These are phyloP conservation scores for Buddleja alternifolia DNA, from an alignment of 257 asterid species.

Conservation along the genomic window DNA sequence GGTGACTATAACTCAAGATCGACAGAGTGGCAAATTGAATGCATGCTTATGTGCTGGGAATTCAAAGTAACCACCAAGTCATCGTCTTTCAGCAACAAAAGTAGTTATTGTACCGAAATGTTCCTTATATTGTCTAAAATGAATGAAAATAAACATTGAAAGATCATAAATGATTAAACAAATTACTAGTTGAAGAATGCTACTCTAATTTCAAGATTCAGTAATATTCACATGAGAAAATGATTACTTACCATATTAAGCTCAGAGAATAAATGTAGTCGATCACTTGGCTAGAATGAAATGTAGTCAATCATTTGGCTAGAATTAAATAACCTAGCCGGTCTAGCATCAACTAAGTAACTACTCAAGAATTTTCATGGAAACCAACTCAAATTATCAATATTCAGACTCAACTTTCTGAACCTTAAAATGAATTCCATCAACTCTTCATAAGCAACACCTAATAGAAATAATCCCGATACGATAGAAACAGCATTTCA, in stretches of 20 bases:
- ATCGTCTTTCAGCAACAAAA: conserved; percentile 4
- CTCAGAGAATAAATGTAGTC: neutral
- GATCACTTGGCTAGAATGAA: too few relatives aligned
- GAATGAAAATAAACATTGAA: neutral
- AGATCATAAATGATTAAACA: neutral
- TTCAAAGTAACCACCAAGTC: conserved; percentile 12
- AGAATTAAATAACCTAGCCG: neutral
- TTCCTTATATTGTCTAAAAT: too few relatives aligned
- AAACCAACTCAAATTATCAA: neutral
- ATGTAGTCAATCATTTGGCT: neutral
- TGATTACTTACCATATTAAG: neutral
- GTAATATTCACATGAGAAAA: neutral
- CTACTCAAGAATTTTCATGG: neutral
- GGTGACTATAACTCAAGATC: neutral
- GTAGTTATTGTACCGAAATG: neutral
- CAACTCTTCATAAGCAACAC: neutral
- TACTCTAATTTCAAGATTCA: neutral
- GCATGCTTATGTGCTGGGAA: neutral
- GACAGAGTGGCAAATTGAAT: neutral
- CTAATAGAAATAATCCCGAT: neutral
- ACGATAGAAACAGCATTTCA: neutral
- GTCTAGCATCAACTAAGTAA: neutral
- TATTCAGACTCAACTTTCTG: neutral
- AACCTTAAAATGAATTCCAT: conserved; percentile 1
- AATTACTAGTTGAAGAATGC: neutral